Base-by-base conservation (phyloP, 2,329 filamentous ascomycete species). In the Septoria petroselini region DNA sequence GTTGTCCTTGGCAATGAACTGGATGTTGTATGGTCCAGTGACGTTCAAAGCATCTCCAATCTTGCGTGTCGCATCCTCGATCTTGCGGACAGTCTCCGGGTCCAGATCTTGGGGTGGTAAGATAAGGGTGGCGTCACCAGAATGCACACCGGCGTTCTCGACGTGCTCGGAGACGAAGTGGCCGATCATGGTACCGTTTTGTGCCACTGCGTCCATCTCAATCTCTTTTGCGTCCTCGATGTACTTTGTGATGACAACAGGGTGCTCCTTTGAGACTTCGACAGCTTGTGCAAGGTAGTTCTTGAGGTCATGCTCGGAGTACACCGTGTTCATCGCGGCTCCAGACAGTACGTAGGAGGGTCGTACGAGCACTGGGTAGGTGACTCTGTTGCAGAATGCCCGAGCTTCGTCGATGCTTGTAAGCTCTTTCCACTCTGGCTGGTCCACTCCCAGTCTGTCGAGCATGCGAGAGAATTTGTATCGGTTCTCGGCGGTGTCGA, bases 181-280 rank as follows among this genome's bases (percentile, higher is more conserved):
- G 9, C 91, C 90, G 50, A 96, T 82, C 72, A 97, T 86, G 47
- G 81, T 84, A 65, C 93, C 93, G 61, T 94, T 86, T 63, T 84
- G 85, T 46, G 91, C 93, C 37, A 98, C 93, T 33, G 93, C 93
- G 63, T 98, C 93, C 93, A 98, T 97, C 72, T 98, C 93, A 57
- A 98, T 97, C 71, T 98, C 93, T 77, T 98, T 97, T 58, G 93
- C 93, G 60, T 95, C 93, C 76, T 98, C 93, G 60, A 98, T 97
- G 73, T 97, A 98, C 75, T 98, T 98, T 54, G 91, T 97, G 65
- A 98, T 97, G 54, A 98, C 93, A 8, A 98, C 93, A 0, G 93
- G 93, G 69, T 97, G 88, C 55, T 97, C 91, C 55, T 88, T 84
- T 4, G 93, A 97, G 39, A 98, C 93, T 58, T 95, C 91, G 5